Base-by-base conservation (phyloP, 345 rosid species). In the Murraya koenigii region DNA sequence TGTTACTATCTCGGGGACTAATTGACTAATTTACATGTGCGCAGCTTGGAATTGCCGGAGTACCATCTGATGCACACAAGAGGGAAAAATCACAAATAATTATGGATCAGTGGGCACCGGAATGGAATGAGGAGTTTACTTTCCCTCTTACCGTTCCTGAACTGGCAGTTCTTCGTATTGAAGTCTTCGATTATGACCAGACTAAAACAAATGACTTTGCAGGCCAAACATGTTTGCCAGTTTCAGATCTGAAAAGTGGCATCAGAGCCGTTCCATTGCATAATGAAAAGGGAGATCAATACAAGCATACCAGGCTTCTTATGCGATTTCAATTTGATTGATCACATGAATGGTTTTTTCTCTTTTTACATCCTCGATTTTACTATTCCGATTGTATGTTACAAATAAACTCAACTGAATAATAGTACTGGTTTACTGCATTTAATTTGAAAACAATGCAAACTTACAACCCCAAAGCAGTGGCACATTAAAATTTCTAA, bases 151-250 rank as follows among this genome's bases (percentile, higher is more conserved):
- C 76, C 1, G 85, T 83, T 69, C 91, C 92, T 2, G 90, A 89
- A 78, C 41, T 90, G 72, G 92, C 91, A 7, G 39, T 92, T 68
- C 91, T 90, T 44, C 70, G 90, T 39, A 80, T 92, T 44, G 83
- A 84, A 56, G 90, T 86, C 28, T 47, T 10, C 1, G 97, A 92
- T 68, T 71, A 79, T 26, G 92, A 92, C 67, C 63, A 74, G 1
- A 28, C 85, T 1, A 80, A 86, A 35, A 20, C n/a, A 4, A 75
- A 64, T n/a, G 93, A 86, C 79, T 89, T 90, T 47, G 97, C 85
- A 49, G 93, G 91, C 56, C 91, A 90, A 86, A 81, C 90, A 58
- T 88, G 86, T 80, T 78, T 90, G 44, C 94, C 91, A 55, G 87
- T 90, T 33, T 80, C 85, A 25, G 95, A 92, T 68, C 19, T 92